Percentiles rank a stretch among this genome's conserved stretches.
Conservation (phyloP, 2,329 filamentous ascomycete genomes). For the Aspergillus arachidicola region DNA sequence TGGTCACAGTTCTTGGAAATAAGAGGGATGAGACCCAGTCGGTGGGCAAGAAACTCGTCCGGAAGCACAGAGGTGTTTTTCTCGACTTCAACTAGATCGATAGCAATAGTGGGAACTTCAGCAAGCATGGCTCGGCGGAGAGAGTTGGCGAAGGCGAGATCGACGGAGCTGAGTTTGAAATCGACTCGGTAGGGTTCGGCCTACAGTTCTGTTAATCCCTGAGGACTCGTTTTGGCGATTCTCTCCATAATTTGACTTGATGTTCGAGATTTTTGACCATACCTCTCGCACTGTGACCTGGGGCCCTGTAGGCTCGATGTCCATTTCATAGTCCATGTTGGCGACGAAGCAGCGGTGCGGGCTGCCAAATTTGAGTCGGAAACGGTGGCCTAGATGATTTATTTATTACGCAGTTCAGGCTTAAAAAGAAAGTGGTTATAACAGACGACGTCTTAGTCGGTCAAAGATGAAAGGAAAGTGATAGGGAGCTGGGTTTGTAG, state of each 20-base stretch:
- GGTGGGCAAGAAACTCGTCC: slow-evolving; percentile 93
- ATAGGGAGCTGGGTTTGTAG: slow-evolving; percentile 6
- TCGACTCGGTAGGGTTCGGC: slow-evolving; percentile 80
- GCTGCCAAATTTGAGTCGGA: slow-evolving; percentile 16
- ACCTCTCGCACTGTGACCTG: slow-evolving; percentile 53
- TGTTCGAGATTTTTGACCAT: background rate
- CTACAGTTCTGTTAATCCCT: slow-evolving; percentile 47
- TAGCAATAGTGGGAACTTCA: slow-evolving; percentile 91
- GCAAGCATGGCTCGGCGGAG: slow-evolving; percentile 87
- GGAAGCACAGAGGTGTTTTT: slow-evolving; percentile 93
- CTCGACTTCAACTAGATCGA: slow-evolving; percentile 92
- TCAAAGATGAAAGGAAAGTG: background rate
- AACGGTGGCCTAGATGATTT: background rate
- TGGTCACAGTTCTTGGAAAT: slow-evolving; percentile 80
- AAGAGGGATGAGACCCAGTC: slow-evolving; percentile 86
- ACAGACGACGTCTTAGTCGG: background rate
- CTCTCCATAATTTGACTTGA: background rate
- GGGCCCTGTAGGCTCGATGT: slow-evolving; percentile 50
- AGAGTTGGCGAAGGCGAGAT: slow-evolving; percentile 90
- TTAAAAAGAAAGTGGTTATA: background rate
- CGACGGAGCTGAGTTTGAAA: slow-evolving; percentile 87
- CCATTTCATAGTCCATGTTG: slow-evolving; percentile 51
- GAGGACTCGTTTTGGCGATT: background rate
- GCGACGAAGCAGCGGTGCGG: slow-evolving; percentile 26
- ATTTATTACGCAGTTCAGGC: background rate